Evolutionary conservation across 371 early-diverging fungal genomes (phyloP).

Genomic region (Lichtheimia corymbifera): DNA sequence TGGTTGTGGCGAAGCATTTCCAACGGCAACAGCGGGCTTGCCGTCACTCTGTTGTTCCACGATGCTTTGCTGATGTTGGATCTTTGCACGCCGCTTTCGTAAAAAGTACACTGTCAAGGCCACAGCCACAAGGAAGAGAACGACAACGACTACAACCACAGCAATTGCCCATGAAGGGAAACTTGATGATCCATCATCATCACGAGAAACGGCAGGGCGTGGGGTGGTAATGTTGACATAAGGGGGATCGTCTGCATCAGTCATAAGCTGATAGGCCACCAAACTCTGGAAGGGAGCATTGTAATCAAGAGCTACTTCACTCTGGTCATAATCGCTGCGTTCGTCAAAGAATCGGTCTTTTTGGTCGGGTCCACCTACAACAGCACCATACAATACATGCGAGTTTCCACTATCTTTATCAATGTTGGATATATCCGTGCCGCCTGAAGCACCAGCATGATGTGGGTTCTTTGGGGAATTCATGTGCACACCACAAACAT

Average conservation of each 20-base stretch:
- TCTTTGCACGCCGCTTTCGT: not conserved
- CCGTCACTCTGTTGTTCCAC: too few relatives aligned
- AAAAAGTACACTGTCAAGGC: constrained; percentile 2
- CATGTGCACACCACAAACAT: constrained; percentile 53
- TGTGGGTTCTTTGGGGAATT: constrained; percentile 60
- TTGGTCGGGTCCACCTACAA: constrained; percentile 57
- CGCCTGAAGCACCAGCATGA: constrained; percentile 60
- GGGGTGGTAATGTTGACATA: constrained; percentile 44
- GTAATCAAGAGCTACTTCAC: constrained; percentile 55
- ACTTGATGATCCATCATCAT: constrained; percentile 10
- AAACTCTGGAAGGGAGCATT: constrained; percentile 54
- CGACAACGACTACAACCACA: constrained; percentile 35
- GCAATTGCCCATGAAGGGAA: constrained; percentile 40
- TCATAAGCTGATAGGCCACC: constrained; percentile 52
- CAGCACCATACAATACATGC: constrained; percentile 51
- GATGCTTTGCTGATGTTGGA: too few relatives aligned
- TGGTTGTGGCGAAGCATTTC: too few relatives aligned
- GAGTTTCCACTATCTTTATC: constrained; percentile 2
- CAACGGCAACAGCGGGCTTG: too few relatives aligned
- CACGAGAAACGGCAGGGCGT: constrained; percentile 21
- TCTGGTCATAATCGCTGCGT: constrained; percentile 50
- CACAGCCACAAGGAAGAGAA: constrained; percentile 7
- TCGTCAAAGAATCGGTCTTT: constrained; percentile 47
- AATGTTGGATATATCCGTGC: constrained; percentile 37
- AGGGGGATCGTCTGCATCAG: constrained; percentile 42